These are phyloP conservation scores for Quercus variabilis DNA, from an alignment of 306 rosid genomes.

Conservation along the genomic window DNA sequence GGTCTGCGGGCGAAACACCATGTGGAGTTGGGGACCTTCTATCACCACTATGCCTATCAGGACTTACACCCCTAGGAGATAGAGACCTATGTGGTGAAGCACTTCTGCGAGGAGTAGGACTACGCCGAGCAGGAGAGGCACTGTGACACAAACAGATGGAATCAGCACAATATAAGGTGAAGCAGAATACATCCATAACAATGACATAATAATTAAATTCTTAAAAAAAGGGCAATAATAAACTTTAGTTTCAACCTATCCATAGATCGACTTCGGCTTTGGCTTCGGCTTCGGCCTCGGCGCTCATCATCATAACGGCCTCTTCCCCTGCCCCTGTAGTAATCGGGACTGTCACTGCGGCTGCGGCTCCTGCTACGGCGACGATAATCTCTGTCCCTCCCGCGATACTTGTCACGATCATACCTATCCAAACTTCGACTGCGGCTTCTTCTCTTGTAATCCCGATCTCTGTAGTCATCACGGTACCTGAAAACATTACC, in stretches of 20 bases:
- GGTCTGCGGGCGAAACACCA: slow-evolving; percentile 60
- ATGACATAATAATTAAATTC: not conserved
- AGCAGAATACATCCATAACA: not conserved
- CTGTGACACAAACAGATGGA: slow-evolving; percentile 29
- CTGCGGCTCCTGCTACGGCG: slow-evolving; percentile 73
- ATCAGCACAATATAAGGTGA: not conserved
- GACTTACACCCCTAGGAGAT: slow-evolving; percentile 60
- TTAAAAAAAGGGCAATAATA: not conserved
- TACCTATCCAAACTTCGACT: slow-evolving; percentile 71
- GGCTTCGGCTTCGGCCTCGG: slow-evolving; percentile 48
- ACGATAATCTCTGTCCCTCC: slow-evolving; percentile 55
- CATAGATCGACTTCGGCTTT: slow-evolving; percentile 60
- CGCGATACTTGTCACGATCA: slow-evolving; percentile 57
- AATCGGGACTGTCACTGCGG: slow-evolving; percentile 67
- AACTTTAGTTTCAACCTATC: slow-evolving; percentile 46
- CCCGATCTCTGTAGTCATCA: slow-evolving; percentile 60
- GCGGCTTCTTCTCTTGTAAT: slow-evolving; percentile 63
- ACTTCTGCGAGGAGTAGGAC: slow-evolving; percentile 58
- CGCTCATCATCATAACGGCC: slow-evolving; percentile 61
- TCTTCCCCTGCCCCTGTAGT: slow-evolving; percentile 56
- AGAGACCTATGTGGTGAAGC: slow-evolving; percentile 44
- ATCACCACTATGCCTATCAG: slow-evolving; percentile 43
- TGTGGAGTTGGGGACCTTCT: slow-evolving; percentile 46
- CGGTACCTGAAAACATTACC: slow-evolving; percentile 35
- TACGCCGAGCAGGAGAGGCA: slow-evolving; percentile 54